Evolutionary conservation across 2,329 filamentous ascomycete genomes (phyloP).

Genomic region (Leptographium procerum): DNA sequence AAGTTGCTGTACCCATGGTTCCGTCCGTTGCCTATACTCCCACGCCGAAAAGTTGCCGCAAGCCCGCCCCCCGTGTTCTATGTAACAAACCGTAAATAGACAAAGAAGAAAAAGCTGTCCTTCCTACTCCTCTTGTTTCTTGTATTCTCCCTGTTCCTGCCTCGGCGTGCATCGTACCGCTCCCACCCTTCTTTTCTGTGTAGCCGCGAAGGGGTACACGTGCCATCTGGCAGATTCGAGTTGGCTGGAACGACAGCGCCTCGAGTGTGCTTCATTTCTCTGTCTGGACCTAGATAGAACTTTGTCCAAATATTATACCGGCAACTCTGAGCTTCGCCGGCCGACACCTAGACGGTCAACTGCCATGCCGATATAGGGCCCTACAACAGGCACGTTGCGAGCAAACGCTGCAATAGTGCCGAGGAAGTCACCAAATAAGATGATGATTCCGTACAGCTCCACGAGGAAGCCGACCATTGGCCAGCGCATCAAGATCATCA

Average conservation of each 20-base stretch:
- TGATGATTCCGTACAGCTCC: constrained; percentile 84
- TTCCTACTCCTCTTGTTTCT: neutral
- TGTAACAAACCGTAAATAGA: neutral
- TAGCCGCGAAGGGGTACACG: neutral
- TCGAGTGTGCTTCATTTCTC: neutral
- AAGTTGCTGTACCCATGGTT: neutral
- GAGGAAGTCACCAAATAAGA: constrained; percentile 93
- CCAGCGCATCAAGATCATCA: constrained; percentile 82
- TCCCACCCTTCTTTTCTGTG: too few species aligned
- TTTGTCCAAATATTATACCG: constrained; percentile 32
- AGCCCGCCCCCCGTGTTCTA: neutral
- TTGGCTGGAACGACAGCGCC: too few species aligned
- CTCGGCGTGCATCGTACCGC: neutral
- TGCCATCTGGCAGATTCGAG: neutral
- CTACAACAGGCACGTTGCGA: constrained; percentile 71
- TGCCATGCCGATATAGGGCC: constrained; percentile 67
- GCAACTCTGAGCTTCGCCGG: constrained; percentile 64
- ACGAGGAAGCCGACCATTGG: constrained; percentile 81
- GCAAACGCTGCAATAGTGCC: constrained; percentile 85
- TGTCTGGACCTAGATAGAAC: neutral
- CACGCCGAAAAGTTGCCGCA: neutral
- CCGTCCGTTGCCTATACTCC: neutral
- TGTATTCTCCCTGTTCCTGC: neutral
- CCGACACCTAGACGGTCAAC: constrained; percentile 60
- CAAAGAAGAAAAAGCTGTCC: neutral